A percentile compares a stretch with the other conserved stretches of the same genome.
Evolutionary conservation across 2,329 filamentous ascomycete species (phyloP).

Genomic region (Trichoderma afroharzianum): DNA sequence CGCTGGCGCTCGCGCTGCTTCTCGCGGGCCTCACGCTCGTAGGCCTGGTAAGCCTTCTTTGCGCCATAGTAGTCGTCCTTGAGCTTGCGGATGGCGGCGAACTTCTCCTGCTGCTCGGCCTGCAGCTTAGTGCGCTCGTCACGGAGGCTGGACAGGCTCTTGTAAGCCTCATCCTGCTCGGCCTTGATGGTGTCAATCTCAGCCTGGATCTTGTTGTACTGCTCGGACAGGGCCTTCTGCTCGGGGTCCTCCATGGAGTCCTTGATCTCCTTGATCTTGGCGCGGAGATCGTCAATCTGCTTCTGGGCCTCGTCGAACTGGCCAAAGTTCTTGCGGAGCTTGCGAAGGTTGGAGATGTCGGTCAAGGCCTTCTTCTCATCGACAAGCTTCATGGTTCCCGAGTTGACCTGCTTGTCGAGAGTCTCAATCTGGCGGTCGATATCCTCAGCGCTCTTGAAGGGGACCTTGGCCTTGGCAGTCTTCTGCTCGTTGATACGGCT

Average conservation of each 20-base stretch:
- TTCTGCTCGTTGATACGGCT: slow-evolving; percentile 84
- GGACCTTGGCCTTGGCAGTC: slow-evolving; percentile 71
- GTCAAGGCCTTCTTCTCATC: slow-evolving; percentile 92
- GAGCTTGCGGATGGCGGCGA: slow-evolving; percentile 72
- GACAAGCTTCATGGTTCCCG: slow-evolving; percentile 88
- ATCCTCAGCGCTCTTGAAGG: slow-evolving; percentile 85
- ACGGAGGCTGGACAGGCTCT: slow-evolving; percentile 77
- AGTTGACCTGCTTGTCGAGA: slow-evolving; percentile 82
- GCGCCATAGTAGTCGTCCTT: slow-evolving; percentile 85
- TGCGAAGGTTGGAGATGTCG: slow-evolving; percentile 78
- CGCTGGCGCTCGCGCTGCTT: slow-evolving; percentile 72
- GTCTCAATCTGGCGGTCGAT: slow-evolving; percentile 77
- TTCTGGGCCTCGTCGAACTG: slow-evolving; percentile 83
- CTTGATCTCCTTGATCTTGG: slow-evolving; percentile 83
- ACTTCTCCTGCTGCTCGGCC: slow-evolving; percentile 83
- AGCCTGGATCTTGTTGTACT: slow-evolving; percentile 78
- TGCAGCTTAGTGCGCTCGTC: slow-evolving; percentile 84
- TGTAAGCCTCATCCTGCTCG: slow-evolving; percentile 87
- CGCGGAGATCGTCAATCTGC: slow-evolving; percentile 81
- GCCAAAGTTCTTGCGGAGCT: slow-evolving; percentile 87
- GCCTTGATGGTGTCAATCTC: slow-evolving; percentile 89
- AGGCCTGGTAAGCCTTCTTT: slow-evolving; percentile 77
- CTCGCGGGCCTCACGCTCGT: slow-evolving; percentile 78
- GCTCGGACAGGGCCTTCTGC: slow-evolving; percentile 79
- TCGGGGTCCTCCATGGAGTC: slow-evolving; percentile 90